Conservation (phyloP, 352 stramenopile genomes). For the Aphanomyces cochlioides region DNA sequence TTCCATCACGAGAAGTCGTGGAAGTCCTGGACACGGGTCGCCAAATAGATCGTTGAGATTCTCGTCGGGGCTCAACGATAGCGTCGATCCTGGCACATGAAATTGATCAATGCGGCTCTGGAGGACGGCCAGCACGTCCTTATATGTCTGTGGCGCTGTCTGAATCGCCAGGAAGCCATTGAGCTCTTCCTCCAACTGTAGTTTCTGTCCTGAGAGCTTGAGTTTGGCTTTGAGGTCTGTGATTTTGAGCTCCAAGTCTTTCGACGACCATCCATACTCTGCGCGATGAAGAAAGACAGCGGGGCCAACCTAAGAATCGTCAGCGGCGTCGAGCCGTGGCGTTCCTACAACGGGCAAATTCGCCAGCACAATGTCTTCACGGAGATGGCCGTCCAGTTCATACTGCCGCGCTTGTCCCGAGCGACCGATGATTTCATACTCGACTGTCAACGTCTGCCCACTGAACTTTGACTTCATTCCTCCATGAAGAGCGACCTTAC, state of each 20-base stretch:
- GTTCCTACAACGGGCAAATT: constrained; percentile 16
- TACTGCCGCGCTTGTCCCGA: constrained; percentile 28
- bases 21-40: constrained; percentile 20
- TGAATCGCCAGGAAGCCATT: not conserved
- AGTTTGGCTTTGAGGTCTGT: constrained; percentile 15
- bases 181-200: not conserved
- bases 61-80: not conserved
- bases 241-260: constrained; percentile 25
- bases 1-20: constrained; percentile 14
- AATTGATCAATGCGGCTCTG: constrained; percentile 6
- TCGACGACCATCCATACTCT: constrained; percentile 13
- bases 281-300: constrained; percentile 13
- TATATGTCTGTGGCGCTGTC: not conserved
- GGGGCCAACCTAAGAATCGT: not conserved
- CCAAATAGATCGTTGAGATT: constrained; percentile 25
- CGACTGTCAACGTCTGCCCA: constrained; percentile 13
- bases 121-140: not conserved
- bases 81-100: not conserved
- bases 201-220: not conserved
- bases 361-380: constrained; percentile 22
- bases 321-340: not conserved
- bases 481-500: not conserved
- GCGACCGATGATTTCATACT: constrained; percentile 27
- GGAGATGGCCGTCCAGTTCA: constrained; percentile 22
- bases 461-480: not conserved